phyloP scores from a whole-genome alignment of 1,284 basidiomycete genomes.

The Ganoderma sinense region DNA sequence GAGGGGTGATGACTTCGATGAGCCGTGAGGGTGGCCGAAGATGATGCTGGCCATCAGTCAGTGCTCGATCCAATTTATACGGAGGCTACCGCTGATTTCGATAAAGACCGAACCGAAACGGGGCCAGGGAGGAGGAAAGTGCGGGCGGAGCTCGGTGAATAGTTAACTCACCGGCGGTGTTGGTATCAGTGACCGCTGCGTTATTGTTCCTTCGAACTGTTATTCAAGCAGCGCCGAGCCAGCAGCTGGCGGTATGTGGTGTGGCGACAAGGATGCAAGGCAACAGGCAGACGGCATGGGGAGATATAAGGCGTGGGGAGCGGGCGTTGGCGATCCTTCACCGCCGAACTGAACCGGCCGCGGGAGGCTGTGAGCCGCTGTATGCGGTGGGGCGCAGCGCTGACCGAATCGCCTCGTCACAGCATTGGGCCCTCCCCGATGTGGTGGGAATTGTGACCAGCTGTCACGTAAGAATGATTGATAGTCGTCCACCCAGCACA shows the following conservation, averaged over 20 bases:
- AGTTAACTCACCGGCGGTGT: conserved; percentile 15
- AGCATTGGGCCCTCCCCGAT: not conserved
- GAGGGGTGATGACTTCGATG: conserved; percentile 6
- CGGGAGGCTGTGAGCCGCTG: not conserved
- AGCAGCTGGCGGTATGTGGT: not conserved
- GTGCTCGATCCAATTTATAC: conserved; percentile 13
- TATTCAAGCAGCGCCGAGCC: not conserved
- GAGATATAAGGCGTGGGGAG: not conserved
- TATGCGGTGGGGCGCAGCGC: too few species aligned
- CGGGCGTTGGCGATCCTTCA: not conserved
- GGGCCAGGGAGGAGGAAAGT: not conserved
- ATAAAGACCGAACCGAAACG: not conserved
- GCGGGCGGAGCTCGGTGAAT: conserved; percentile 26
- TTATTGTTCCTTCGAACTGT: not conserved
- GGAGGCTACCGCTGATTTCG: not conserved
- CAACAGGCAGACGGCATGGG: not conserved
- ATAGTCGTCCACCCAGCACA: not conserved
- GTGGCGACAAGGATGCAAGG: conserved; percentile 1
- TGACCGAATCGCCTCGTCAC: conserved; percentile 8
- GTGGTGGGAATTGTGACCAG: not conserved
- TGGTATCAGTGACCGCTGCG: conserved; percentile 13
- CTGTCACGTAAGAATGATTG: conserved; percentile 1
- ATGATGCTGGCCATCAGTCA: not conserved
- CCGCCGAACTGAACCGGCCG: not conserved
- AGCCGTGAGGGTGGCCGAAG: not conserved